Base-by-base conservation (phyloP, 1,284 basidiomycete species). In the Farysia itapuensis region DNA sequence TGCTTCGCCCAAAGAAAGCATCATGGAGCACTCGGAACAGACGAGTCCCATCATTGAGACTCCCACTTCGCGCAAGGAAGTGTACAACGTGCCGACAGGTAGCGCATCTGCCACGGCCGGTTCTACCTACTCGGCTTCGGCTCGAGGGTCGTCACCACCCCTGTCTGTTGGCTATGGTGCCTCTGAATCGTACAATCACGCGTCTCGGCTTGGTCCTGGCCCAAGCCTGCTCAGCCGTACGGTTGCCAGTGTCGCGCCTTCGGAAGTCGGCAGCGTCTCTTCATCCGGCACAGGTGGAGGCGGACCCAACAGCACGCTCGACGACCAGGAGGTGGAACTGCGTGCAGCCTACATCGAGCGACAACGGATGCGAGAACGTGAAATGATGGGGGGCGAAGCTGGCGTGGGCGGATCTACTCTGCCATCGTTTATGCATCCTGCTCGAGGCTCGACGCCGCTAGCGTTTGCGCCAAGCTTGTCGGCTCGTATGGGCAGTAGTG, bases 321-420 rank as follows among this genome's bases (percentile, higher is more conserved):
- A 67, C 20, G 67, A 72, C 8, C 54, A 61, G 32, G 66, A 67
- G 30, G 49, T 60, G 1, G 53, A 61, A 8, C 24, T 59, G 11
- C 44, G 61, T 4, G 53, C 66, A 4, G 57, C 57, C 2, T 61
- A 63, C 42, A 72, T 72, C 28, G 71, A 73, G 31, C 51, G 53
- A n/a, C 69, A 71, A 25, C 42, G 69, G 1, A 71, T 71, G 69
- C 54, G 60, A 16, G 71, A 73, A 26, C 50, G 71, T 4, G 69
- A 63, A 30, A 43, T 56, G n/a, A 35, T 57, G 39, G 70, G 70
- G 1, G 69, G 69, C 7, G 70, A 74, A 34, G 52, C 64, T 0
- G 71, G 70, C n/a, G 64, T 71, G 2, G 72, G 68, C 12, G 69
- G 66, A 1, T 52, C 48, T 13, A 57, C 53, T 9, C 43, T 57